Conservation (phyloP, 75 land plant species). For the Isoetes taiwanensis region DNA sequence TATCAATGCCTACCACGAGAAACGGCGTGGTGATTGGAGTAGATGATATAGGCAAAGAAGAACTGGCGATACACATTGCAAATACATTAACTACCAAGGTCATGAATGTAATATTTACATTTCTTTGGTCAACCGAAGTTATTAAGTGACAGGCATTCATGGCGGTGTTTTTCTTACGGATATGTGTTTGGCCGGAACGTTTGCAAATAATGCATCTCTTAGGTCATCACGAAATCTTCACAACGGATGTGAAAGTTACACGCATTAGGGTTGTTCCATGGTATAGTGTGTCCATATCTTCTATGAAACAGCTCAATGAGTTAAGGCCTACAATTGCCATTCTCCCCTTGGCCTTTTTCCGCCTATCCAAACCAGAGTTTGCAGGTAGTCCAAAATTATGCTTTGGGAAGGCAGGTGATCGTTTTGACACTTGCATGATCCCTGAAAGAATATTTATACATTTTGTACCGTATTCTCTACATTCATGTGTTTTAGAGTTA, state of each 20-base stretch:
- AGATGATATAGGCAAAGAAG: conserved; percentile 53
- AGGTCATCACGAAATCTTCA: conserved; percentile 35
- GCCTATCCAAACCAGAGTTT: conserved; percentile 1
- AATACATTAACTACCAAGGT: conserved; percentile 42
- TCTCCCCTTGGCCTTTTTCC: conserved; percentile 52
- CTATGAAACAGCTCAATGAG: conserved; percentile 38
- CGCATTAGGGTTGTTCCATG: conserved; percentile 64
- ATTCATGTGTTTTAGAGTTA: conserved; percentile 45
- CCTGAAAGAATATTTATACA: conserved; percentile 12
- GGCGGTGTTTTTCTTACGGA: conserved; percentile 19
- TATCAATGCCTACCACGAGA: conserved; percentile 30
- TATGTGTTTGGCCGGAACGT: conserved; percentile 71
- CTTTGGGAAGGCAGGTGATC: neutral
- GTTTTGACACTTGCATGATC: neutral
- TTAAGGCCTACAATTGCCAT: conserved; percentile 52
- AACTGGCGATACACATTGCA: conserved; percentile 40
- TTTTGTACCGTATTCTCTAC: conserved; percentile 45
- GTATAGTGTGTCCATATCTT: conserved; percentile 37
- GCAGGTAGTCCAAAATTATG: conserved; percentile 1
- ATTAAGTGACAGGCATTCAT: neutral
- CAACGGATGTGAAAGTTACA: conserved; percentile 38
- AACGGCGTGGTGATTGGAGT: conserved; percentile 54
- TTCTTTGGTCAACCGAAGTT: neutral
- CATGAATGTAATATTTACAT: neutral
- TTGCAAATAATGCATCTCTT: conserved; percentile 55